phyloP scores from a whole-genome alignment of 805 yeast species.

The Candida stauntonica region DNA sequence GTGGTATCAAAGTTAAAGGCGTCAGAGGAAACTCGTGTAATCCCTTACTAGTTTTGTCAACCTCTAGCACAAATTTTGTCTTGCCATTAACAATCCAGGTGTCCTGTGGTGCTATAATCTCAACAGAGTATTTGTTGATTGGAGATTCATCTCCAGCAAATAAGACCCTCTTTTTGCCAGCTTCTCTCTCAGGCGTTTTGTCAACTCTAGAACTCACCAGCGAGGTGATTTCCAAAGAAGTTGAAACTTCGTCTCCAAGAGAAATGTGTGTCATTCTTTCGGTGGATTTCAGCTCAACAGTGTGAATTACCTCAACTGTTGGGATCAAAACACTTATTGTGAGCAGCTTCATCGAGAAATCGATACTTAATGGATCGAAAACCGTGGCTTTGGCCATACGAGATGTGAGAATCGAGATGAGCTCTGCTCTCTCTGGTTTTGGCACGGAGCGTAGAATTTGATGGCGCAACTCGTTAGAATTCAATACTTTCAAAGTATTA shows the following conservation, averaged over 20 bases:
- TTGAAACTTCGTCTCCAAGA: constrained; percentile 61
- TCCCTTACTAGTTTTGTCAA: constrained; percentile 25
- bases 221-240: constrained; percentile 36
- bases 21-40: constrained; percentile 17
- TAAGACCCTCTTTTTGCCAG: constrained; percentile 19
- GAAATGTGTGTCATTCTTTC: constrained; percentile 38
- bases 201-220: constrained; percentile 21
- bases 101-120: constrained; percentile 50
- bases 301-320: constrained; percentile 52
- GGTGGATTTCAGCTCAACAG: constrained; percentile 40
- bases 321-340: constrained; percentile 62
- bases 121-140: constrained; percentile 38
- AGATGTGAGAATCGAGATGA: not conserved
- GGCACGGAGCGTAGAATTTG: not conserved
- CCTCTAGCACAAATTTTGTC: constrained; percentile 46
- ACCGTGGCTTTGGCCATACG: not conserved
- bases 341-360: constrained; percentile 23
- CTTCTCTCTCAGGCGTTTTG: not conserved
- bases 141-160: constrained; percentile 20
- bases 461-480: not conserved
- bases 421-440: not conserved
- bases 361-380: not conserved
- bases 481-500: constrained; percentile 1
- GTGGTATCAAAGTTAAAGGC: constrained; percentile 58
- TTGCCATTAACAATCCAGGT: constrained; percentile 81